Conservation (phyloP, 805 yeast species). For the Cyberlindnera euphorbiae region DNA sequence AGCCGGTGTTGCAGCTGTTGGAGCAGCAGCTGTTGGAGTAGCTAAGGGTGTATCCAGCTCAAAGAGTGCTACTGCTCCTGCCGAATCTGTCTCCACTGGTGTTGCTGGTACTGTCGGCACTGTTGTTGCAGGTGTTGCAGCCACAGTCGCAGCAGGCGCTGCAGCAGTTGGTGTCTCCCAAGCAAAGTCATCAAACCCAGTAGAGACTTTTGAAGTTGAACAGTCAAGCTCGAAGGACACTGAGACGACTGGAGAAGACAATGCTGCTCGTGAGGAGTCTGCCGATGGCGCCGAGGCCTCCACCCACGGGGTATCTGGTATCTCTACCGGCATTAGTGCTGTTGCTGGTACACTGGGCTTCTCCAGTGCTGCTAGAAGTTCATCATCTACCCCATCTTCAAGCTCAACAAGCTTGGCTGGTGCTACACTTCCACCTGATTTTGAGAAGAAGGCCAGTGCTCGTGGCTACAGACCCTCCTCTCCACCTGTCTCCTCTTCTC, state of each 20-base stretch:
- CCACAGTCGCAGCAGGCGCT: neutral
- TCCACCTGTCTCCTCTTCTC: slow-evolving; percentile 1
- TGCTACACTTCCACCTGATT: slow-evolving; percentile 25
- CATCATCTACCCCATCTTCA: slow-evolving; percentile 11
- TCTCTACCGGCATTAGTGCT: too few species aligned
- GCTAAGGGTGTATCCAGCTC: too few species aligned
- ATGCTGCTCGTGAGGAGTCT: too few species aligned
- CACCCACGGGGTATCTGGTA: too few species aligned
- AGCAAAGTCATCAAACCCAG: too few species aligned
- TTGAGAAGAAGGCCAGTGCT: slow-evolving; percentile 18
- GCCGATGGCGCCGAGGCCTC: too few species aligned
- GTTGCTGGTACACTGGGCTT: neutral
- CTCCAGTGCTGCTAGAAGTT: neutral
- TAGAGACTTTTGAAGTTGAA: too few species aligned
- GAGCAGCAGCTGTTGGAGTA: neutral
- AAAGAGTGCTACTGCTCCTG: too few species aligned
- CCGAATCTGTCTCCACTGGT: neutral
- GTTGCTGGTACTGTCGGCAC: neutral
- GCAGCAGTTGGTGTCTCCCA: slow-evolving; percentile 3
- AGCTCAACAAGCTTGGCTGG: slow-evolving; percentile 16
- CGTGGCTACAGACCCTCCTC: neutral
- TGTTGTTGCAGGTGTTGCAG: slow-evolving; percentile 1
- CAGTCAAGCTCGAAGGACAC: neutral
- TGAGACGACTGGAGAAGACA: too few species aligned
- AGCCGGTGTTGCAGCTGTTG: neutral